phyloP scores from a whole-genome alignment of 2,329 filamentous ascomycete genomes.

The Phialocephala sp. region DNA sequence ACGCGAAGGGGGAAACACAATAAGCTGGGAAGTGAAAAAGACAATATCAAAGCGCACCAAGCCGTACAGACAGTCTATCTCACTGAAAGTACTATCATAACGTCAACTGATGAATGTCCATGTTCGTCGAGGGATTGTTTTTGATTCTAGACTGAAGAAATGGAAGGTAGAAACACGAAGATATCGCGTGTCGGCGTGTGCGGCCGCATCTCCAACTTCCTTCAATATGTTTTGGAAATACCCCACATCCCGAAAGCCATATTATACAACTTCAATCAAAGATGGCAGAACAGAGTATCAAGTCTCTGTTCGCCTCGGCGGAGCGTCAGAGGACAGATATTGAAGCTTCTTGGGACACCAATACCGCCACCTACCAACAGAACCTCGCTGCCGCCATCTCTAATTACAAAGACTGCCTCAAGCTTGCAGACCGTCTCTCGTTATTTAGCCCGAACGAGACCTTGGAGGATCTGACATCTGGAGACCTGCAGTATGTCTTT shows the following conservation, averaged over 20 bases:
- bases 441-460: conserved; percentile 92
- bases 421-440: conserved; percentile 71
- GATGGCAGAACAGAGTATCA: conserved; percentile 54
- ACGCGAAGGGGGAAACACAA: neutral
- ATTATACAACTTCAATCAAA: conserved; percentile 44
- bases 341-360: conserved; percentile 68
- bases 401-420: conserved; percentile 75
- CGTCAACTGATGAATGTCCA: neutral
- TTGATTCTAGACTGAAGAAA: conserved; percentile 7
- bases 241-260: conserved; percentile 12
- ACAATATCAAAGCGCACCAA: neutral
- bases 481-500: conserved; percentile 72
- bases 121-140: neutral
- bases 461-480: conserved; percentile 83
- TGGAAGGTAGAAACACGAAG: neutral
- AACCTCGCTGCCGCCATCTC: conserved; percentile 70
- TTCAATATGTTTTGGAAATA: conserved; percentile 9
- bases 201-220: conserved; percentile 3
- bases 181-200: conserved; percentile 6
- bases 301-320: conserved; percentile 58
- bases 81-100: neutral
- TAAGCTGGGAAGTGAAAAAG: neutral
- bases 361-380: conserved; percentile 68
- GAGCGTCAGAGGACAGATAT: conserved; percentile 61
- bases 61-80: conserved; percentile 10